phyloP scores from a whole-genome alignment of 768 basidiomycete genomes.

The Mycena albidolilacea region DNA sequence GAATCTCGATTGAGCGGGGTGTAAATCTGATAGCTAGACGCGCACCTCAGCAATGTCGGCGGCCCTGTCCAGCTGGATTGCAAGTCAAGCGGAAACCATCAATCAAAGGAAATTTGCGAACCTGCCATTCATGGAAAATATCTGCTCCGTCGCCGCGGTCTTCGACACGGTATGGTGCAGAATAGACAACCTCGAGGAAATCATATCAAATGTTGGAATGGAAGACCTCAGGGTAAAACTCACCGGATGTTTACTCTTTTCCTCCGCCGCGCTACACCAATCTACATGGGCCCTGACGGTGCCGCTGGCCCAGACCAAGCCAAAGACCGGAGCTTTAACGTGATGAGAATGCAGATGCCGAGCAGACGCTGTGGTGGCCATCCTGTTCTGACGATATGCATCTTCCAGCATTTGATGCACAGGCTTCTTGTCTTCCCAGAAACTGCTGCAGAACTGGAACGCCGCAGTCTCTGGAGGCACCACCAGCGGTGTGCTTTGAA shows the following conservation, averaged over 20 bases:
- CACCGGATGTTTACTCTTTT: conserved; percentile 50
- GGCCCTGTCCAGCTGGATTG: conserved; percentile 51
- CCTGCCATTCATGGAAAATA: conserved; percentile 65
- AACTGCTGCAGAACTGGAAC: conserved; percentile 68
- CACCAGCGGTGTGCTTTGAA: conserved; percentile 65
- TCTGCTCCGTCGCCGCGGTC: conserved; percentile 39
- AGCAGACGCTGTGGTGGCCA: conserved; percentile 64
- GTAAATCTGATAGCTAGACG: background rate
- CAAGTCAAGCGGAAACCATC: background rate
- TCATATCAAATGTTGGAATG: background rate
- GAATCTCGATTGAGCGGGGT: conserved; percentile 29
- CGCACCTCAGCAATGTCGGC: conserved; percentile 53
- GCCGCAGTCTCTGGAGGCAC: conserved; percentile 61
- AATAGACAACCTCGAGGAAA: conserved; percentile 58
- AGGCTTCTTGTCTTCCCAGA: conserved; percentile 76
- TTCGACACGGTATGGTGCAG: conserved; percentile 60
- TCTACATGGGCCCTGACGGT: conserved; percentile 69
- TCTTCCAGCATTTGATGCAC: conserved; percentile 63
- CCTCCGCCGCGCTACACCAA: conserved; percentile 59
- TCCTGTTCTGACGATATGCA: conserved; percentile 72
- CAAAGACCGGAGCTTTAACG: conserved; percentile 64
- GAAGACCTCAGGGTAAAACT: conserved; percentile 36
- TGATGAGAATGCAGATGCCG: conserved; percentile 66
- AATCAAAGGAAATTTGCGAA: background rate
- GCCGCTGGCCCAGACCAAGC: conserved; percentile 68